Percentiles rank a stretch among this genome's conserved stretches.
phyloP scores from a whole-genome alignment of 257 asterid species.

The Nicotiana tomentosiformis region DNA sequence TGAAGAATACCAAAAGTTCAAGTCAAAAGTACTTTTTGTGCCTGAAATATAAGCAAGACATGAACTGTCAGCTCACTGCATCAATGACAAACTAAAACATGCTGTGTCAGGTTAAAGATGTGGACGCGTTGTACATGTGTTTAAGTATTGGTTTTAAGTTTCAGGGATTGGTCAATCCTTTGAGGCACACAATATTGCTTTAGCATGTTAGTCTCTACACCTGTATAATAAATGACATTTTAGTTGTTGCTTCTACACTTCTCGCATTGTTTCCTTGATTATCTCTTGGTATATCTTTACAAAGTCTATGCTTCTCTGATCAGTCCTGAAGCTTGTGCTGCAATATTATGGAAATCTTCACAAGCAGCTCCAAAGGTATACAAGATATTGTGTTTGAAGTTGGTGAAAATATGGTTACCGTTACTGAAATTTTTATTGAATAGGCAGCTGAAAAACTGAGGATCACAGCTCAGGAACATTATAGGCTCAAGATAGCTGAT shows the following conservation, averaged over 20 bases:
- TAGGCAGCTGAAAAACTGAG: constrained; percentile 95
- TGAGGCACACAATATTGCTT: neutral
- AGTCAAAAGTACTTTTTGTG: neutral
- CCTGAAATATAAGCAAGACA: neutral
- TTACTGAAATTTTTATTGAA: constrained; percentile 19
- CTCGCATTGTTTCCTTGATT: neutral
- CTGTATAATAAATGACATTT: neutral
- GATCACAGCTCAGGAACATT: constrained; percentile 74
- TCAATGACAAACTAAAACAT: neutral
- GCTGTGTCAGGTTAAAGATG: neutral
- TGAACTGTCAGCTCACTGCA: neutral
- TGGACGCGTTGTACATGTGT: neutral
- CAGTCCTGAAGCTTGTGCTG: constrained; percentile 99
- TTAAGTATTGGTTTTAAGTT: neutral
- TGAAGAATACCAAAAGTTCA: neutral
- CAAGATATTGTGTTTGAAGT: neutral
- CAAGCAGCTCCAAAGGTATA: constrained; percentile 81
- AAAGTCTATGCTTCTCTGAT: neutral
- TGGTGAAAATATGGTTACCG: constrained; percentile 21
- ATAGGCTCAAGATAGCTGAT: constrained; percentile 57
- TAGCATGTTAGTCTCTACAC: neutral
- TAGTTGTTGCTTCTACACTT: neutral
- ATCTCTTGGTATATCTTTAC: neutral
- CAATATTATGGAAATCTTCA: constrained; percentile 82
- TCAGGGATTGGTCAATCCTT: neutral